A percentile compares a stretch with the other conserved stretches of the same genome.
Conservation (phyloP, 768 basidiomycete species). For the Sarcomyxa edulis region DNA sequence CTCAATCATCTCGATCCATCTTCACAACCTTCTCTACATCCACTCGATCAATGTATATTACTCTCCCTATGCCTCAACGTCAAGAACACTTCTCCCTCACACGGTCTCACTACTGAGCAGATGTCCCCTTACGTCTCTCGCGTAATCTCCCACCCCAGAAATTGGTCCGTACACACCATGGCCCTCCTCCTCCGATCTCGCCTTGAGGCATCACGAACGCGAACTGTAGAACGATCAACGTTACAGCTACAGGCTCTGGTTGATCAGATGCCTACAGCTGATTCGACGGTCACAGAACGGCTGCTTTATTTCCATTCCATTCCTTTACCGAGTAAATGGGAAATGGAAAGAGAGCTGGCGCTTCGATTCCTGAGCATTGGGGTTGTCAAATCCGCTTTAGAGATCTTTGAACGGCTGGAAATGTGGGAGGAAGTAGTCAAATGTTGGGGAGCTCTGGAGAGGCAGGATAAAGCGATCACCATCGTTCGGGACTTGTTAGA, state of each 20-base stretch:
- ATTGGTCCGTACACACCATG: constrained; percentile 98
- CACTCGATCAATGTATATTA: constrained; percentile 91
- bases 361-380: constrained; percentile 78
- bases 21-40: constrained; percentile 81
- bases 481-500: constrained; percentile 85
- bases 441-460: constrained; percentile 82
- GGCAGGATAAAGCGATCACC: constrained; percentile 67
- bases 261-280: constrained; percentile 92
- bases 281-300: constrained; percentile 69
- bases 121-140: constrained; percentile 90
- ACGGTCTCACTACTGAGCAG: constrained; percentile 88
- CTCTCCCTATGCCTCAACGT: constrained; percentile 88
- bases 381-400: constrained; percentile 84
- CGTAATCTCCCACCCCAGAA: constrained; percentile 82
- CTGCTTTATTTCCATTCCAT: constrained; percentile 77
- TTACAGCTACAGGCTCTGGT: constrained; percentile 93
- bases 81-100: constrained; percentile 81
- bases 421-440: constrained; percentile 98
- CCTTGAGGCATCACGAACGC: constrained; percentile 80
- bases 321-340: constrained; percentile 87
- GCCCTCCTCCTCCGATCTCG: constrained; percentile 90
- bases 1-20: constrained; percentile 77
- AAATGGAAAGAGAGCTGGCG: constrained; percentile 88
- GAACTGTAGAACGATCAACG: constrained; percentile 90
- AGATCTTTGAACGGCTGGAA: constrained; percentile 90